A percentile compares a stretch with the other conserved stretches of the same genome.
Evolutionary conservation across 192 early-diverging fungal genomes (phyloP).

Genomic region (Helicostylum pulchrum): DNA sequence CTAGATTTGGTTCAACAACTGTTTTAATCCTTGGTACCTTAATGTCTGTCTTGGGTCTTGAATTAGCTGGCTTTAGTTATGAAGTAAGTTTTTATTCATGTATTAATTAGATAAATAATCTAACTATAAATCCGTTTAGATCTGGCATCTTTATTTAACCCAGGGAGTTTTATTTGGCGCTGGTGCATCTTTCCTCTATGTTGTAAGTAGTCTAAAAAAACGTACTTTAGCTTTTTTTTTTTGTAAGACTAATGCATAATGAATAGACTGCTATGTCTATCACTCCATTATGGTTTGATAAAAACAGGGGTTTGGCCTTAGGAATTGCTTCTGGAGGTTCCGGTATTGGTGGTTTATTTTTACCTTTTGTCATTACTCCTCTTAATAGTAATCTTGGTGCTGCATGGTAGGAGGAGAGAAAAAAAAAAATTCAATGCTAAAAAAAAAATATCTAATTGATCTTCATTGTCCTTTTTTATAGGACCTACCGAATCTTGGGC

Average conservation of each 20-base stretch:
- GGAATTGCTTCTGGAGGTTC: conserved; percentile 69
- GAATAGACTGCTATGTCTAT: conserved; percentile 13
- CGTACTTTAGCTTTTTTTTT: not conserved
- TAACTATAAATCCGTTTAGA: conserved; percentile 22
- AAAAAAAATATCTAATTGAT: not conserved
- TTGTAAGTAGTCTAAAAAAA: conserved; percentile 14
- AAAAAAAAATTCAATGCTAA: not conserved
- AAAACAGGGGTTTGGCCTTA: conserved; percentile 60
- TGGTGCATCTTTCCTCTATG: conserved; percentile 24
- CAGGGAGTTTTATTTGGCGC: conserved; percentile 44
- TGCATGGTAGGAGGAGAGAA: conserved; percentile 35
- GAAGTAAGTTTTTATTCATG: conserved; percentile 2
- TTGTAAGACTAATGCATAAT: not conserved
- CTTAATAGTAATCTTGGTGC: conserved; percentile 54
- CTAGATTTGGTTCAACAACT: conserved; percentile 1
- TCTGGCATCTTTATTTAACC: conserved; percentile 44
- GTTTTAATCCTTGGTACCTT: conserved; percentile 1
- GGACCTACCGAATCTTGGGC: conserved; percentile 30
- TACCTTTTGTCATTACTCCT: conserved; percentile 53
- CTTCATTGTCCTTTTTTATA: not conserved
- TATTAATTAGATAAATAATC: not conserved
- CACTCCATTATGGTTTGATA: conserved; percentile 63
- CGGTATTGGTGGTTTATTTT: conserved; percentile 68
- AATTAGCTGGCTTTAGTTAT: conserved; percentile 25
- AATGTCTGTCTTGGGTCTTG: not conserved